Percentiles rank a stretch among this genome's conserved stretches.
Conservation (phyloP, 1,139 yeast species). For the Meyerozyma guilliermondii region DNA sequence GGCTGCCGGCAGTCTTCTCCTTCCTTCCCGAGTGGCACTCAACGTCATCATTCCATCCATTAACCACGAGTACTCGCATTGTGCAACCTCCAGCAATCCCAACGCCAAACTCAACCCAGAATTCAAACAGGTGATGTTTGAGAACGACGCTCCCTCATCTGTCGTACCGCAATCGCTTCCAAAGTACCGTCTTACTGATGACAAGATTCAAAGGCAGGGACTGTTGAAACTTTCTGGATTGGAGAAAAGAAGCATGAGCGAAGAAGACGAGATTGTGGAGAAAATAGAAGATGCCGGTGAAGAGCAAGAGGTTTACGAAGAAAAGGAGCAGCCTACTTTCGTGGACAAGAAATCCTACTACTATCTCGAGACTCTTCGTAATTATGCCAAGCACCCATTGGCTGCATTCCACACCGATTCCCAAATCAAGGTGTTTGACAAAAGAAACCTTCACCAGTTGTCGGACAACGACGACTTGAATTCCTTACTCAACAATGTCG, state of each 20-base stretch:
- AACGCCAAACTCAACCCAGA: constrained; percentile 7
- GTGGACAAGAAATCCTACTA: constrained; percentile 16
- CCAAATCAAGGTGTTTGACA: not conserved
- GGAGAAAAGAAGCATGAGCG: constrained; percentile 5
- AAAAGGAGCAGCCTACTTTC: constrained; percentile 10
- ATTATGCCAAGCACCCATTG: constrained; percentile 3
- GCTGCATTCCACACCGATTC: constrained; percentile 3
- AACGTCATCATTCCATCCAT: constrained; percentile 31
- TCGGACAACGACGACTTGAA: constrained; percentile 12
- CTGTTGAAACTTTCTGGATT: constrained; percentile 6
- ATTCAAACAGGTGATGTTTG: constrained; percentile 7
- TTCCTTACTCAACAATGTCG: constrained; percentile 6
- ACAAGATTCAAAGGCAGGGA: constrained; percentile 7
- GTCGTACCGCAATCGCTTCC: constrained; percentile 5
- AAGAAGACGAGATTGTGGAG: not conserved
- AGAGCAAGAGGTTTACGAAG: constrained; percentile 4
- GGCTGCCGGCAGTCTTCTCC: constrained; percentile 1
- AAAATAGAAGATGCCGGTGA: not conserved
- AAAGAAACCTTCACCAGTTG: constrained; percentile 4
- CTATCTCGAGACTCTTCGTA: constrained; percentile 11
- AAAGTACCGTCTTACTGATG: constrained; percentile 7
- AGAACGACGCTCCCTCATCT: not conserved
- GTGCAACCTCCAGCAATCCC: constrained; percentile 15
- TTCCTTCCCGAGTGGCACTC: constrained; percentile 10
- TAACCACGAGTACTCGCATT: constrained; percentile 22